Evolutionary conservation across 805 yeast species (phyloP).

Genomic region (Saturnispora zaruensis): DNA sequence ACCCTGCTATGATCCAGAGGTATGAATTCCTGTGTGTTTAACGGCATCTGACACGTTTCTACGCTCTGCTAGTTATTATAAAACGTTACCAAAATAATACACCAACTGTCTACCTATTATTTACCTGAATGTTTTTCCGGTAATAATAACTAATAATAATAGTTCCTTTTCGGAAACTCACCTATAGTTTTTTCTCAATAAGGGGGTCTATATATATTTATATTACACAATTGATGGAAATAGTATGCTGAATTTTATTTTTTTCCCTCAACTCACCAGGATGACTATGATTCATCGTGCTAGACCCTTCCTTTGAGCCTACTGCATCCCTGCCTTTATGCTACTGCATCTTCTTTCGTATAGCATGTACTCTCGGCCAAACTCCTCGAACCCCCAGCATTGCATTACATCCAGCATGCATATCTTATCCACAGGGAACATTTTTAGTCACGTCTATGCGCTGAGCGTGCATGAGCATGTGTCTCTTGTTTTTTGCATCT

Average conservation of each 20-base stretch:
- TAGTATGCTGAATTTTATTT: neutral
- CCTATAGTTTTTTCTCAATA: neutral
- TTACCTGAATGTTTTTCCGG: neutral
- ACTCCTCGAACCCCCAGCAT: neutral
- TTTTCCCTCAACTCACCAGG: neutral
- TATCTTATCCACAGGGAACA: neutral
- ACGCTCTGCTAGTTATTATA: neutral
- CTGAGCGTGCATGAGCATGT: neutral
- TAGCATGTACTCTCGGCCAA: neutral
- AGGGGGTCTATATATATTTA: neutral
- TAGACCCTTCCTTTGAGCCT: neutral
- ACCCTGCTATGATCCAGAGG: neutral
- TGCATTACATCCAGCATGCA: neutral
- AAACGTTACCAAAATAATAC: neutral
- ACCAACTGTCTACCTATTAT: neutral
- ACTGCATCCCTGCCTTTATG: neutral
- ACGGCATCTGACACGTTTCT: neutral
- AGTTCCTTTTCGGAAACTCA: neutral
- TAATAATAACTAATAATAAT: too few species aligned
- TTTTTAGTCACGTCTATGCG: neutral
- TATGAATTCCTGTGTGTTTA: neutral
- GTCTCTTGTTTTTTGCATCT: neutral
- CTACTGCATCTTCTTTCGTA: neutral
- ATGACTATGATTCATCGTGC: neutral
- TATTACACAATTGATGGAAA: neutral